Base-by-base conservation (phyloP, 2,329 filamentous ascomycete genomes). In the Fusarium duplospermum region DNA sequence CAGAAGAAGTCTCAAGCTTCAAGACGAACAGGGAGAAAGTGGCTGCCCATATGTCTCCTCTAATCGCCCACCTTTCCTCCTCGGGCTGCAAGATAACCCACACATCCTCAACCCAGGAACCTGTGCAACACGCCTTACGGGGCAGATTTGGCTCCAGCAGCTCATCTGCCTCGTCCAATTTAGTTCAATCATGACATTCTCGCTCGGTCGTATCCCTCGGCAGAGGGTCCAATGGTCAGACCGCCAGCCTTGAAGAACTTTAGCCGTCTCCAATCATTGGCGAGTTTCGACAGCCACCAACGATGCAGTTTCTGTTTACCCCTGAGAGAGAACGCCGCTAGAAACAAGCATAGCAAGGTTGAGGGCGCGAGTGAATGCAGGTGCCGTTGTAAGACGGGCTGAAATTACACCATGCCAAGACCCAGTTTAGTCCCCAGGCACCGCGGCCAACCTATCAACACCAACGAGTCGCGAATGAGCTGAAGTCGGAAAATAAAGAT, bases 381-480 rank as follows among this genome's bases (percentile, higher is more conserved):
- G 16, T 13, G 31, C 40, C n/a, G 22, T 45, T 45, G 62, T 64
- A 64, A 64, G 50, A 59, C 62, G 62, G 62, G n/a, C 8, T 64
- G 52, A 64, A 59, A 59, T 64, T 64, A n/a, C 16, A 29, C 62
- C 62, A 59, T 59, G 36, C 40, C 40, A 20, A 50, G 62, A 59
- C 62, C 62, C 62, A 60, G 56, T 18, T 29, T 27, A 36, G 20
- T 24, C 24, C 33, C 36, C 38, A n/a, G 40, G 38, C 35, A 50
- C 54, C 40, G 6, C 14, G 14, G 36, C 47, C 47, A 40, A 31
- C 50, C 62, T 64, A 64, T 64, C 62, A 64, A 29, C 31, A 36
- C 40, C 38, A 27, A 27, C 18, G 10, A 14, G 16, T 47, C n/a
- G 50, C 29, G 35, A 22, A 59, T 50, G 38, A 50, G 62, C 52